Percentiles rank a stretch among this genome's conserved stretches.
Evolutionary conservation across 805 yeast species (phyloP).

Genomic region (Nematodospora valgi): DNA sequence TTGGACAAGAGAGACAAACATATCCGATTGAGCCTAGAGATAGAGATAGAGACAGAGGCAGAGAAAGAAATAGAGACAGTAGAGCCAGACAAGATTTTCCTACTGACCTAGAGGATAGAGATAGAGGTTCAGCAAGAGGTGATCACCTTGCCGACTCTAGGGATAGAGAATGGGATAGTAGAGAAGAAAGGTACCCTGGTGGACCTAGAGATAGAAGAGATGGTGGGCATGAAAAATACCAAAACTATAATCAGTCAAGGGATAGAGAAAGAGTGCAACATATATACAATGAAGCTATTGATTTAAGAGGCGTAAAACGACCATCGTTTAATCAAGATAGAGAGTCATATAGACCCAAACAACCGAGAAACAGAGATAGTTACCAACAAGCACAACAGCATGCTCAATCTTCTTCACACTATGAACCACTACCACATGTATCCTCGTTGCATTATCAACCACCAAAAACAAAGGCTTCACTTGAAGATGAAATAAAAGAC

Average conservation of each 20-base stretch:
- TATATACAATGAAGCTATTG: no score
- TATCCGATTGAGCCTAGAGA: slow-evolving; percentile 1
- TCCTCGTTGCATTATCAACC: neutral
- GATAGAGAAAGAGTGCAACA: no score
- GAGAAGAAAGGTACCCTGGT: neutral
- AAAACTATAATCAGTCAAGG: no score
- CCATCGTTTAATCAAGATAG: slow-evolving; percentile 1
- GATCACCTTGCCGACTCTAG: neutral
- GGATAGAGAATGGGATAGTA: neutral
- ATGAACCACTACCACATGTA: neutral
- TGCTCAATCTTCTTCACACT: no score
- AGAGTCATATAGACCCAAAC: slow-evolving; percentile 5
- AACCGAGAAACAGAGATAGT: no score
- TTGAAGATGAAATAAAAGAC: slow-evolving; percentile 1
- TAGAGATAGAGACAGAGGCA: slow-evolving; percentile 3
- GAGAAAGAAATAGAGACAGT: slow-evolving; percentile 1
- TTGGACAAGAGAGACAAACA: neutral
- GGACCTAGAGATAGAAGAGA: neutral
- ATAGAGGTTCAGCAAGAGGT: neutral
- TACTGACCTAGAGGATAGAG: neutral
- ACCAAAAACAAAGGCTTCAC: neutral
- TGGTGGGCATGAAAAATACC: neutral
- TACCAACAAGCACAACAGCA: neutral
- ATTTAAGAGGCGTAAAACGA: slow-evolving; percentile 4
- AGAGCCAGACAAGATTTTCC: neutral